phyloP scores from a whole-genome alignment of 2,329 filamentous ascomycete genomes.

The Rhinocladiella similis region DNA sequence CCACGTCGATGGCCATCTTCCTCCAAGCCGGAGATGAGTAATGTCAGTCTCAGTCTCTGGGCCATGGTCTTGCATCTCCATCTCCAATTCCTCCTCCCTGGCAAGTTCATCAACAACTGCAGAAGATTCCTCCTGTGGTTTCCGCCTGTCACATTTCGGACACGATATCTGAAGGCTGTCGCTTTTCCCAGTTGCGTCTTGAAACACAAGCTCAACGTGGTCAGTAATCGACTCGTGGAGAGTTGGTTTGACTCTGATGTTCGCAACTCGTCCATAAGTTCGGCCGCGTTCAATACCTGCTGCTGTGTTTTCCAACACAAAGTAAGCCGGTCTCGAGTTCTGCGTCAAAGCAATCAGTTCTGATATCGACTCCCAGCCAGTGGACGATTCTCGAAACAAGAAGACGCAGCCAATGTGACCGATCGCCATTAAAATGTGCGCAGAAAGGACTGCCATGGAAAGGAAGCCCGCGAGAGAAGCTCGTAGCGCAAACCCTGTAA shows the following conservation, averaged over 20 bases:
- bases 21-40: no score
- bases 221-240: background rate
- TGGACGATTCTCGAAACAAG: background rate
- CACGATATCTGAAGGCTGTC: background rate
- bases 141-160: no score
- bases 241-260: slow-evolving; percentile 2
- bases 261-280: slow-evolving; percentile 8
- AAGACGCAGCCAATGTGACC: slow-evolving; percentile 3
- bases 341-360: slow-evolving; percentile 10
- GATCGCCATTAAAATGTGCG: slow-evolving; percentile 10
- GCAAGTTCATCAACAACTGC: no score
- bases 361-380: slow-evolving; percentile 11
- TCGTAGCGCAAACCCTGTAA: slow-evolving; percentile 8
- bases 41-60: no score
- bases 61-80: no score
- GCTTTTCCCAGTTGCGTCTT: background rate
- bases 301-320: slow-evolving; percentile 4
- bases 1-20: no score
- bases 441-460: slow-evolving; percentile 9
- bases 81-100: no score
- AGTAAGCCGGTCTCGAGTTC: slow-evolving; percentile 12
- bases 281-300: slow-evolving; percentile 1
- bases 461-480: slow-evolving; percentile 3
- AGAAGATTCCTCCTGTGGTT: no score
- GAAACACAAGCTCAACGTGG: slow-evolving; percentile 15